Evolutionary conservation across 2,329 filamentous ascomycete genomes (phyloP), one percentile per base, ranked within the genome.

Genomic region (Akanthomyces muscarius): DNA sequence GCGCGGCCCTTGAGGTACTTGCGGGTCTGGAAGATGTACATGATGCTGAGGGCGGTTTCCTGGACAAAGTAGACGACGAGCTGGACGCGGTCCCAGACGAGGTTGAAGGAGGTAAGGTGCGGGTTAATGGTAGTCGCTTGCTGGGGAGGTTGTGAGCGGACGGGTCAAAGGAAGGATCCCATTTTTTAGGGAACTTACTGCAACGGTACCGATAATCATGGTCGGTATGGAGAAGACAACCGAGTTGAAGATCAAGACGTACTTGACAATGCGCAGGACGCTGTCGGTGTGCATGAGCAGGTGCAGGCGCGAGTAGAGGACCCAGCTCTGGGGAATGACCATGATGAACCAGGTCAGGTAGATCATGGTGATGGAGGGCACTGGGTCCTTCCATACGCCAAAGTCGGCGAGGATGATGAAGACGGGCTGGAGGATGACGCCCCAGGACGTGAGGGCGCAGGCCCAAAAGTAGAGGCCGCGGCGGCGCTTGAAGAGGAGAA

Each of bases 251-350:
- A 86, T 78, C 64, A 88, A 85, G 78, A 87, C 82, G 63, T 68
- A 75, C 3, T 84, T 76, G 0, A 84, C 79, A n/a, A 75, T 75
- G 2, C 76, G 76, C 1, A 87, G 76, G 7, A 80, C 70, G 4
- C 72, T 71, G 11, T 77, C 61, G 75, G 82, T 81, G 25, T 78
- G 79, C 6, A 84, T 75, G 25, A 88, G 77, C 3, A 88, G 76
- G 68, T 87, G 83, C 2, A 88, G 77, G 10, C 85, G 80, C 2
- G 84, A 87, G 73, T 85, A 88, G 1, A 88, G 75, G 2, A 88
- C 84, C 25, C 86, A 68, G 0, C 80, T 80, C 69, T 86, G 83
- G 0, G 84, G 84, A 4, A 83, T 83, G 1, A 87, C 80, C 82
- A 87, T 86, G 4, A 67, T 68, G 11, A 67, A 62, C 70, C 70